Evolutionary conservation across 1,284 basidiomycete species (phyloP), one percentile per base, ranked within the genome.

Genomic region (Leccinum pallidistipes): DNA sequence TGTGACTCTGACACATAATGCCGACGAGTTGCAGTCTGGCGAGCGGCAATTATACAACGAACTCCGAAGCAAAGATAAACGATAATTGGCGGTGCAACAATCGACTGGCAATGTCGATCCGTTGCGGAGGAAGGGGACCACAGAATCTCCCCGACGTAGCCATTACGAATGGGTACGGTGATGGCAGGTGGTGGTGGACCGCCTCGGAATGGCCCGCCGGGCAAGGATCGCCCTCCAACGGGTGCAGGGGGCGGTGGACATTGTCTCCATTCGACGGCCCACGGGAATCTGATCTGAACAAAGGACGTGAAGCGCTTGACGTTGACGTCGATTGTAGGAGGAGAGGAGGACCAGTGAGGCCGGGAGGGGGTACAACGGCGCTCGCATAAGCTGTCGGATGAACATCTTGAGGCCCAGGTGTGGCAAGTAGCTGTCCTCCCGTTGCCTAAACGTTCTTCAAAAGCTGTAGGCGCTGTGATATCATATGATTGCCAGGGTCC

Each of bases 341-440:
- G 38, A 89, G 77, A 12, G 86, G 86, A 0, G 87, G 87, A 0
- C 87, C 87, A 16, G 77, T 78, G 11, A 89, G 76, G 14, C 85
- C 84, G 6, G 85, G 82, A 24, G 90, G 87, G 10, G 87, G 85
- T 11, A 88, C 84, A 24, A 87, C 82, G 0, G 86, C 82, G 64
- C 85, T 90, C 0, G 92, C 90, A 71, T 97, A 98, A 10, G 94
- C 94, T 1, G 95, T 96, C 0, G 95, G 95, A 68, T 97, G 95
- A 0, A 98, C 95, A 70, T 98, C 96, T 70, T 96, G 92, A 2
- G 96, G 95, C 1, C 88, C 87, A 24, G 96, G 95, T 1, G 94
- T 88, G 27, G 92, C 83, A 68, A 89, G 92, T 2, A 95, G 77
- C 59, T 88, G 85, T 24, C 85, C 84, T 8, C 92, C 94, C 8